These are phyloP conservation scores for Cyclanthera cordifolia DNA, from an alignment of 306 rosid genomes.

Conservation along the genomic window DNA sequence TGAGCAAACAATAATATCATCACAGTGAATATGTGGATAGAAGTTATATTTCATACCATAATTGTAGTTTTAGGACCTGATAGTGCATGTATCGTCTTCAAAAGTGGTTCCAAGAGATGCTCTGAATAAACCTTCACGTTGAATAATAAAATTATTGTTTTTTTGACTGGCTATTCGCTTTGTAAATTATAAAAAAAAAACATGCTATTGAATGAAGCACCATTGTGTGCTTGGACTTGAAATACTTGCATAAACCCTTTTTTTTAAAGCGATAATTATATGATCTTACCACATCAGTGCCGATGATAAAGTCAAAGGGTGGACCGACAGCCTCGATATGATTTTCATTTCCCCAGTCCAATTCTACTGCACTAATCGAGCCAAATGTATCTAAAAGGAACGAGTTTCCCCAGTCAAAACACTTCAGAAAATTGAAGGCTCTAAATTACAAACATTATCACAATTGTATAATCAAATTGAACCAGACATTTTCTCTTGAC, in stretches of 20 bases:
- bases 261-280: too few species aligned
- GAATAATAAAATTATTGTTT: not conserved
- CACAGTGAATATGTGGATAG: not conserved
- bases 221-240: not conserved
- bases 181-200: not conserved
- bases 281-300: conserved; percentile 79
- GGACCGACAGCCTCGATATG: conserved; percentile 68
- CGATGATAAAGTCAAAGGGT: conserved; percentile 80
- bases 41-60: conserved; percentile 31
- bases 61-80: conserved; percentile 80
- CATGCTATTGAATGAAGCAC: not conserved
- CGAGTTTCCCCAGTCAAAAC: conserved; percentile 13
- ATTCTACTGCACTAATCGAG: conserved; percentile 67
- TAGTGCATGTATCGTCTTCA: conserved; percentile 64
- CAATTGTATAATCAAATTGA: not conserved
- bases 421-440: not conserved
- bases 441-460: not conserved
- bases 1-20: not conserved
- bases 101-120: conserved; percentile 71
- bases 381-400: conserved; percentile 61
- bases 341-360: conserved; percentile 77
- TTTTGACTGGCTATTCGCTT: not conserved
- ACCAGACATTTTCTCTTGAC: not conserved
- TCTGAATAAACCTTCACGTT: conserved; percentile 62
- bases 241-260: too few species aligned